These are phyloP conservation scores for Fusarium mundagurra DNA, from an alignment of 2,329 filamentous ascomycete genomes.

Conservation along the genomic window DNA sequence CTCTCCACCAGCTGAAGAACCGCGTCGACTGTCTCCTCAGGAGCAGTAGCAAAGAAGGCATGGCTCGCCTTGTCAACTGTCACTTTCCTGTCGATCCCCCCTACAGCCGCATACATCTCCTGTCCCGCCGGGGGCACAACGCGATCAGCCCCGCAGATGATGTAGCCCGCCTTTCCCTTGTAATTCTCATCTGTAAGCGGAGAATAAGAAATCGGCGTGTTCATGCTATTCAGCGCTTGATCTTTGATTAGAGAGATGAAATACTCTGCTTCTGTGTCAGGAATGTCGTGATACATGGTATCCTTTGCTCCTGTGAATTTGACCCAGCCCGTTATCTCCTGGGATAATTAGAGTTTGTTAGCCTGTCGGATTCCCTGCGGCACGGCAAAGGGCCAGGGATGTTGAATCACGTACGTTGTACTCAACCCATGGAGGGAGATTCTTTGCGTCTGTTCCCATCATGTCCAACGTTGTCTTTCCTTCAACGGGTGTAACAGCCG, in stretches of 20 bases:
- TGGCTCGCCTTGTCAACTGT: conserved; percentile 1
- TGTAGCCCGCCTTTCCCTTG: not conserved
- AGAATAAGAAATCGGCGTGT: not conserved
- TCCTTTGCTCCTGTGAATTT: not conserved
- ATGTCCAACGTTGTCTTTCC: conserved; percentile 3
- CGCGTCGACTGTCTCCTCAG: not conserved
- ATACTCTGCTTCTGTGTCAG: not conserved
- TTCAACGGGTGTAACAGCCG: not conserved
- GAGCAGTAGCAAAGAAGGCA: not conserved
- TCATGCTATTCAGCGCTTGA: not conserved
- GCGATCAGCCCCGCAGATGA: conserved; percentile 1
- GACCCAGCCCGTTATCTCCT: conserved; percentile 4
- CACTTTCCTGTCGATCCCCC: not conserved
- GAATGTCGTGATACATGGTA: conserved; percentile 9
- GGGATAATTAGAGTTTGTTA: not conserved
- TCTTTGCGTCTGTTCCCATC: not conserved
- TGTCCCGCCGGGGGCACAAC: not conserved
- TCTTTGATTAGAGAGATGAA: not conserved
- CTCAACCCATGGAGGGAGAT: not conserved
- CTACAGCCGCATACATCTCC: conserved; percentile 1
- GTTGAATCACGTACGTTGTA: not conserved
- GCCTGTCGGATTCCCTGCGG: not conserved
- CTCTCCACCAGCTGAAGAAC: not conserved
- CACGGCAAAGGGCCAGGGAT: not conserved
- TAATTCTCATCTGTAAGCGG: not conserved